phyloP scores from a whole-genome alignment of 176 grass and related monocot species.

The Oryza meyeriana region DNA sequence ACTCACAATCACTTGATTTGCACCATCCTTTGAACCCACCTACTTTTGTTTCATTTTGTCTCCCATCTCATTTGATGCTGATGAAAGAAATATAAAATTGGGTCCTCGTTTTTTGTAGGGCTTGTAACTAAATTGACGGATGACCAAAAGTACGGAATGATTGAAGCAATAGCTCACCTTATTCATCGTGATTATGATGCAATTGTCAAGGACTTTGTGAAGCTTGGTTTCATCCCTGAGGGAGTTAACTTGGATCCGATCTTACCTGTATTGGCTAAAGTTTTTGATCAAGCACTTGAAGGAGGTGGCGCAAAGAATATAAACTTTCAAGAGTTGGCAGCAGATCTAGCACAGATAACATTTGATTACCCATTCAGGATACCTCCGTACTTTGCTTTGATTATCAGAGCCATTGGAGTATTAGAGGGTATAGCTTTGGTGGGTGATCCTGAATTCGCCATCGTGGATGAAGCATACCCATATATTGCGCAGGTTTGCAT shows the following conservation, averaged over 20 bases:
- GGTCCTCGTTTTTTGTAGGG: constrained; percentile 43
- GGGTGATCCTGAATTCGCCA: constrained; percentile 95
- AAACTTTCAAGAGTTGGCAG: constrained; percentile 97
- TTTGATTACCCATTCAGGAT: constrained; percentile 99
- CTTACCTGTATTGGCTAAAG: constrained; percentile 87
- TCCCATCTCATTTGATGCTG: background rate
- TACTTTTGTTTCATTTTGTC: constrained; percentile 1
- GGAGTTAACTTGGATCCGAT: constrained; percentile 96
- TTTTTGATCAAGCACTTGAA: constrained; percentile 99
- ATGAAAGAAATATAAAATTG: background rate
- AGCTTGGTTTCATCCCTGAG: constrained; percentile 92
- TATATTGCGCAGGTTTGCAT: constrained; percentile 81
- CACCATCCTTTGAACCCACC: background rate
- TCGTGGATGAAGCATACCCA: constrained; percentile 98
- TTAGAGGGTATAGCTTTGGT: constrained; percentile 97
- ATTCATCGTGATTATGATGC: constrained; percentile 98
- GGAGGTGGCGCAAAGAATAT: constrained; percentile 98
- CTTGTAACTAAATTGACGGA: constrained; percentile 96
- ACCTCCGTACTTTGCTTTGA: constrained; percentile 96
- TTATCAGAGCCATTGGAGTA: constrained; percentile 97
- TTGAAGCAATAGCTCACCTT: constrained; percentile 97
- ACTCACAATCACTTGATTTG: background rate
- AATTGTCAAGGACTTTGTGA: constrained; percentile 95
- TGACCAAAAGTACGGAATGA: constrained; percentile 97
- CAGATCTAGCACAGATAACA: constrained; percentile 97